Percentiles rank a stretch among this genome's conserved stretches.
Evolutionary conservation across 768 basidiomycete genomes (phyloP).

Genomic region (Pisolithus microcarpus): DNA sequence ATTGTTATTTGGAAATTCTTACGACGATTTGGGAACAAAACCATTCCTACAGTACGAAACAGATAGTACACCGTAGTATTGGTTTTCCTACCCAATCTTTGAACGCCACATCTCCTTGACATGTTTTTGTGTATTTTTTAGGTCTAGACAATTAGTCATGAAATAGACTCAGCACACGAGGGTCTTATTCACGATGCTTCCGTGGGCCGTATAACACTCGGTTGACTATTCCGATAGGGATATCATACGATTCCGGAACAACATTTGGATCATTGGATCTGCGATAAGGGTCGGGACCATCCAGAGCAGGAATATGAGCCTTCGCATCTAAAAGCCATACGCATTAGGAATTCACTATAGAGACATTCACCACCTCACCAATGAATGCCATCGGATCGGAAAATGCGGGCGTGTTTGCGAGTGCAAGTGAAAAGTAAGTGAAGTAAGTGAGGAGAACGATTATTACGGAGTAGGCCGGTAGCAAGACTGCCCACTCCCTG

Average conservation of each 20-base stretch:
- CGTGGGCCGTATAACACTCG: slow-evolving; percentile 51
- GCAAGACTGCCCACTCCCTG: slow-evolving; percentile 80
- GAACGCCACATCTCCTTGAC: background rate
- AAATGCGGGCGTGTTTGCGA: slow-evolving; percentile 65
- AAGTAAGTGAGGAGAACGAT: slow-evolving; percentile 69
- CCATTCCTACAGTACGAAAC: background rate
- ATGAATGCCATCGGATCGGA: slow-evolving; percentile 59
- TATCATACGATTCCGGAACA: slow-evolving; percentile 68
- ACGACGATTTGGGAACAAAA: background rate
- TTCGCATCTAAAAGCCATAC: slow-evolving; percentile 42
- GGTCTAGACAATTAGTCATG: background rate
- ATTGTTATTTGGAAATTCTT: background rate
- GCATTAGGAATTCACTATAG: slow-evolving; percentile 8
- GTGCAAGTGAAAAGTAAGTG: slow-evolving; percentile 67
- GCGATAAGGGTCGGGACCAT: slow-evolving; percentile 39
- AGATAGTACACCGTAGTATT: background rate
- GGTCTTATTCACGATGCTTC: background rate
- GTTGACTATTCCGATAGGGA: slow-evolving; percentile 77
- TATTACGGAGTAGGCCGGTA: slow-evolving; percentile 73
- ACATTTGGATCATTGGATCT: slow-evolving; percentile 38
- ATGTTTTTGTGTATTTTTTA: background rate
- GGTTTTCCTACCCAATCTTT: no score
- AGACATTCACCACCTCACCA: slow-evolving; percentile 37
- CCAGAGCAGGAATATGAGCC: slow-evolving; percentile 40
- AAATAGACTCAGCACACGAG: background rate